Percentiles rank a stretch among this genome's conserved stretches.
phyloP scores from a whole-genome alignment of 495 filamentous ascomycete genomes.

The Aspergillus heteromorphus region DNA sequence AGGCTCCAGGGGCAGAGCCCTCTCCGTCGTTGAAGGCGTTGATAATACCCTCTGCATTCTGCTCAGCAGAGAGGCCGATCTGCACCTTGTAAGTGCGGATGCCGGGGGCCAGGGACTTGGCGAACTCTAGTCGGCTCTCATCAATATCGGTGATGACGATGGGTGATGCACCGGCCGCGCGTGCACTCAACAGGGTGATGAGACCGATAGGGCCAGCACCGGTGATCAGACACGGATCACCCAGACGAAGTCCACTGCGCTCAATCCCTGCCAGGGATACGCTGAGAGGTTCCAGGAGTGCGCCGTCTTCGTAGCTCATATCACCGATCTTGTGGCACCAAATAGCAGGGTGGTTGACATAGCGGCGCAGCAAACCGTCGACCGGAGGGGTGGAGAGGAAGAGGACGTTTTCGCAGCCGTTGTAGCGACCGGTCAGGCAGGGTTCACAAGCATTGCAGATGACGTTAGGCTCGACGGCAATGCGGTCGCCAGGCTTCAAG shows the following conservation, averaged over 20 bases:
- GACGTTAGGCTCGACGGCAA: slow-evolving; percentile 87
- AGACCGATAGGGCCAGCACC: slow-evolving; percentile 89
- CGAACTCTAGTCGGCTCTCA: slow-evolving; percentile 73
- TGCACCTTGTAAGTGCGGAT: slow-evolving; percentile 76
- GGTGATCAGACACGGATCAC: slow-evolving; percentile 79
- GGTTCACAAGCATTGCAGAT: slow-evolving; percentile 86
- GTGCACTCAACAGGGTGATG: slow-evolving; percentile 73
- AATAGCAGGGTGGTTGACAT: slow-evolving; percentile 85
- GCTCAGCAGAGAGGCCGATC: slow-evolving; percentile 57
- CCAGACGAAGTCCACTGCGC: slow-evolving; percentile 68
- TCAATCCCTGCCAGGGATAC: slow-evolving; percentile 83
- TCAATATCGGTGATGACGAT: slow-evolving; percentile 92
- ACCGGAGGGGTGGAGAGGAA: slow-evolving; percentile 89
- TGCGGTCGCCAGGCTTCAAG: slow-evolving; percentile 75
- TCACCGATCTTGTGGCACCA: slow-evolving; percentile 91
- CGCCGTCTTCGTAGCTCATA: slow-evolving; percentile 86
- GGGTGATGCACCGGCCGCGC: slow-evolving; percentile 78
- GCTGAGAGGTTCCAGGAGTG: slow-evolving; percentile 78
- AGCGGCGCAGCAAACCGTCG: slow-evolving; percentile 80
- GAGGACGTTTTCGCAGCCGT: slow-evolving; percentile 76
- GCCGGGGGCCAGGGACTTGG: slow-evolving; percentile 67
- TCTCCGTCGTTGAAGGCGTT: slow-evolving; percentile 40
- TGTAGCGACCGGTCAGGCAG: slow-evolving; percentile 86
- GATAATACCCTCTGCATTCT: slow-evolving; percentile 62
- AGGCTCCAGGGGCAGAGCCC: slow-evolving; percentile 52